Conservation (phyloP, 768 basidiomycete species). For the Fomitopsis serialis region DNA sequence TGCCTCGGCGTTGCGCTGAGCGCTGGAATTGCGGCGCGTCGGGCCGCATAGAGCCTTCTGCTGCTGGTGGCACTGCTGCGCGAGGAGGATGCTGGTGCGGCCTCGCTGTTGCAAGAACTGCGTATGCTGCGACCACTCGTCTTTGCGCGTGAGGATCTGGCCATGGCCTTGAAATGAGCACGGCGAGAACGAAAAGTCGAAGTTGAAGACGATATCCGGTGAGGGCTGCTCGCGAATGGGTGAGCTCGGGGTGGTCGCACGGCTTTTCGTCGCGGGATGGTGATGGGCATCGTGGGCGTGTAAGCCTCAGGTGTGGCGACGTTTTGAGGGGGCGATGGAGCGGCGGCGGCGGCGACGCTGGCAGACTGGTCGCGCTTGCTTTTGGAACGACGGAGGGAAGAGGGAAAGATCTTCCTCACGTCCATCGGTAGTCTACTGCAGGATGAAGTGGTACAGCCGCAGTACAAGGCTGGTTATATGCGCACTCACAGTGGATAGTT, state of each 20-base stretch:
- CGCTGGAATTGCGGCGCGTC: conserved; percentile 1
- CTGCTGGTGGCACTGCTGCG: conserved; percentile 5
- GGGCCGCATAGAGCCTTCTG: neutral
- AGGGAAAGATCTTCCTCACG: neutral
- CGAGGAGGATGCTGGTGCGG: neutral
- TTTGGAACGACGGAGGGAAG: neutral
- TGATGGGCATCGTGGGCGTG: conserved; percentile 6
- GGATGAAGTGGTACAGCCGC: neutral
- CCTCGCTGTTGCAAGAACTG: conserved; percentile 10
- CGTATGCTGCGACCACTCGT: neutral
- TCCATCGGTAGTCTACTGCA: neutral
- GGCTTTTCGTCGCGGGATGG: conserved; percentile 9
- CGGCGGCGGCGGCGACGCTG: neutral
- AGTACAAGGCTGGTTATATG: neutral
- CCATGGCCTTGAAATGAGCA: conserved; percentile 1
- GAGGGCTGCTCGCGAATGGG: conserved; percentile 8
- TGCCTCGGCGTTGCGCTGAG: neutral
- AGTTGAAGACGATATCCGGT: conserved; percentile 14
- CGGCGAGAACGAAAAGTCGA: conserved; percentile 14
- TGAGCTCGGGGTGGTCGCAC: conserved; percentile 6
- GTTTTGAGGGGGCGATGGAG: neutral
- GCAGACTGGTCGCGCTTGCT: neutral
- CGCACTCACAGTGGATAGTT: neutral
- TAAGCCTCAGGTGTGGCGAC: neutral
- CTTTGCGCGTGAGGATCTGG: neutral